phyloP scores from a whole-genome alignment of 2,329 filamentous ascomycete species.

The Aspergillus tamarii region DNA sequence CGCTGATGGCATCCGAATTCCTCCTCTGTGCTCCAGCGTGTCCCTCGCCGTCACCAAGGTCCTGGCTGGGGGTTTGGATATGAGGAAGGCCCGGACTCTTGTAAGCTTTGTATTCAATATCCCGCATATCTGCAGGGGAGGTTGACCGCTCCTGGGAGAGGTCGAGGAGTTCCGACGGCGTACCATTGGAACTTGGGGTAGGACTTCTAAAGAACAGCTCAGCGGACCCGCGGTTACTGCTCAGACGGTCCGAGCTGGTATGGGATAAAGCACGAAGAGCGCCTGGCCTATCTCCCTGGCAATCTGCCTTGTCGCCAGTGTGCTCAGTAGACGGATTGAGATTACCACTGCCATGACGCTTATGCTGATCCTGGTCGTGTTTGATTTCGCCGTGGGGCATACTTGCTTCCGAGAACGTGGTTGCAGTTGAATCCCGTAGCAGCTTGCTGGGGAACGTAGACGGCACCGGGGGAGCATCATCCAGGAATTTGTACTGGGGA shows the following conservation, averaged over 20 bases:
- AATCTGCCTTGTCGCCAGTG: slow-evolving; percentile 8
- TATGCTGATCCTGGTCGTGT: slow-evolving; percentile 25
- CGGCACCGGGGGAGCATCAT: slow-evolving; percentile 39
- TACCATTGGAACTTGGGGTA: slow-evolving; percentile 18
- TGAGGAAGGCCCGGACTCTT: slow-evolving; percentile 19
- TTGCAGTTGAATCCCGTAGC: slow-evolving; percentile 18
- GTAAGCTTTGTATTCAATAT: slow-evolving; percentile 25
- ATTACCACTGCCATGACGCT: slow-evolving; percentile 33
- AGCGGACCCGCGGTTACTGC: slow-evolving; percentile 24
- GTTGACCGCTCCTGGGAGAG: slow-evolving; percentile 22
- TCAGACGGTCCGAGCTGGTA: slow-evolving; percentile 24
- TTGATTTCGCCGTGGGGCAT: slow-evolving; percentile 28
- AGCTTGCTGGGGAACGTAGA: slow-evolving; percentile 25
- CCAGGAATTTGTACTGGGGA: slow-evolving; percentile 32
- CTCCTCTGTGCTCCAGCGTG: slow-evolving; percentile 23
- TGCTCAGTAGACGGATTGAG: slow-evolving; percentile 27
- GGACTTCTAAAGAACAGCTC: slow-evolving; percentile 28
- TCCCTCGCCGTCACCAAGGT: slow-evolving; percentile 12
- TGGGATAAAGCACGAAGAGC: slow-evolving; percentile 24
- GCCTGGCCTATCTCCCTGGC: slow-evolving; percentile 12
- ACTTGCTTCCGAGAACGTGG: slow-evolving; percentile 27
- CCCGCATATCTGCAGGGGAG: slow-evolving; percentile 16
- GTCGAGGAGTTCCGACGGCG: slow-evolving; percentile 25
- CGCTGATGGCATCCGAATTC: slow-evolving; percentile 34
- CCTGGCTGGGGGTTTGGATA: slow-evolving; percentile 26